These are phyloP conservation scores for Juncus effusus DNA, from an alignment of 176 grass and related monocot species.

Conservation along the genomic window DNA sequence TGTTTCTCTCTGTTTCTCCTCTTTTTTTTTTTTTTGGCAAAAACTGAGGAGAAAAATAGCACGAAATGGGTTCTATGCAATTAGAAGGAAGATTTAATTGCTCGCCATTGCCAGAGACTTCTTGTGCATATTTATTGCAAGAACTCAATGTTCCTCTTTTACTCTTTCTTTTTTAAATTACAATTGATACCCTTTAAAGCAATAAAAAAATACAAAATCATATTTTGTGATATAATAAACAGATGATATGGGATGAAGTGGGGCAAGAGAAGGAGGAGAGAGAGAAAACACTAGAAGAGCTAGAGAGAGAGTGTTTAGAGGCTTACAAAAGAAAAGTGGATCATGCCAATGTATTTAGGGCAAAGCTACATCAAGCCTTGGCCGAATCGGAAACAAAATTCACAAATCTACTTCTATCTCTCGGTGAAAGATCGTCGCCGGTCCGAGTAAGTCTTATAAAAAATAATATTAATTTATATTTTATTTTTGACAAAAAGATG, in stretches of 20 bases:
- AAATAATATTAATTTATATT: neutral
- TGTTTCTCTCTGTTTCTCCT: slow-evolving; percentile 19
- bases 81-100: slow-evolving; percentile 36
- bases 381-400: slow-evolving; percentile 90
- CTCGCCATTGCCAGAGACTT: slow-evolving; percentile 56
- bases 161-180: slow-evolving; percentile 15
- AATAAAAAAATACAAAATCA: slow-evolving; percentile 5
- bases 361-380: slow-evolving; percentile 86
- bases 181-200: neutral
- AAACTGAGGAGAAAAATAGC: neutral
- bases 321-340: slow-evolving; percentile 91
- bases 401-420: slow-evolving; percentile 90
- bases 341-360: slow-evolving; percentile 66
- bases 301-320: slow-evolving; percentile 79
- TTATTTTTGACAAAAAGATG: too few relatives aligned
- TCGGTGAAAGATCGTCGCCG: slow-evolving; percentile 91
- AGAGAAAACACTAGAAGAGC: slow-evolving; percentile 63
- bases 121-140: slow-evolving; percentile 81
- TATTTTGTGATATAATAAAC: slow-evolving; percentile 20
- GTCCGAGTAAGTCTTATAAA: slow-evolving; percentile 42
- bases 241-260: slow-evolving; percentile 99
- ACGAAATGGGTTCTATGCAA: slow-evolving; percentile 63
- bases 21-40: slow-evolving; percentile 21
- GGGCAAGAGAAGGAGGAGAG: slow-evolving; percentile 67
- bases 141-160: slow-evolving; percentile 63